Base-by-base conservation (phyloP, 164 flowering plant genomes). In the Magnolia changhungtana region DNA sequence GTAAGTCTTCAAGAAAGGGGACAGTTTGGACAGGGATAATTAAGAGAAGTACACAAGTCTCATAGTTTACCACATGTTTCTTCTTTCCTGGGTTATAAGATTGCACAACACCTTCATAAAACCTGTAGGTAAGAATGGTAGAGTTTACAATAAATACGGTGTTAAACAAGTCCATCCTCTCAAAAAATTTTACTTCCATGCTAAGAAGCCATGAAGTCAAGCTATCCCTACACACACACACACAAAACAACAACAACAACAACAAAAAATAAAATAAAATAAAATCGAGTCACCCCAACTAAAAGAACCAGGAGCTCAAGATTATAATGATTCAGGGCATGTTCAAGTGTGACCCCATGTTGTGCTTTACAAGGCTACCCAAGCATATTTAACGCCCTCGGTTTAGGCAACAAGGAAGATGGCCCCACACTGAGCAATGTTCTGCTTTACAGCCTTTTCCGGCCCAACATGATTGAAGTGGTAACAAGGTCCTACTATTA, bases 91-190 rank as follows among this genome's bases (percentile, higher is more conserved):
- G 81, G 67, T 92, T 91, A 85, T 86, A 91, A 69, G 99, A 92
- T 80, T 94, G 91, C 78, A 94, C 89, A 50, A 89, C 83, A 59
- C 99, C 99, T 87, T 85, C 87, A 86, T 96, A 96, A 81, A 89
- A 96, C 88, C 99, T 96, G 92, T 78, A 61, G 29, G 80, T 72
- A 71, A 11, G 45, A 67, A 49, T 49, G 79, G 19, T 4, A 10
- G 13, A 75, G 50, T 45, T 73, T 8, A 73, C 5, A 45, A 77
- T 8, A 69, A 7, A 70, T 1, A 50, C 4, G 50, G 14, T 5
- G 16, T 27, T 20, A 20, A 74, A 50, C n/a, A 0, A 45, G 37
- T 11, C 69, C 19, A 24, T 9, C 10, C 51, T 31, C 11, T 65
- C 29, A 20, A 65, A 20, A 29, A 2, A 4, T 24, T 4, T 31